phyloP scores from a whole-genome alignment of 208 protist genomes.

The Wallacemonas collosoma region DNA sequence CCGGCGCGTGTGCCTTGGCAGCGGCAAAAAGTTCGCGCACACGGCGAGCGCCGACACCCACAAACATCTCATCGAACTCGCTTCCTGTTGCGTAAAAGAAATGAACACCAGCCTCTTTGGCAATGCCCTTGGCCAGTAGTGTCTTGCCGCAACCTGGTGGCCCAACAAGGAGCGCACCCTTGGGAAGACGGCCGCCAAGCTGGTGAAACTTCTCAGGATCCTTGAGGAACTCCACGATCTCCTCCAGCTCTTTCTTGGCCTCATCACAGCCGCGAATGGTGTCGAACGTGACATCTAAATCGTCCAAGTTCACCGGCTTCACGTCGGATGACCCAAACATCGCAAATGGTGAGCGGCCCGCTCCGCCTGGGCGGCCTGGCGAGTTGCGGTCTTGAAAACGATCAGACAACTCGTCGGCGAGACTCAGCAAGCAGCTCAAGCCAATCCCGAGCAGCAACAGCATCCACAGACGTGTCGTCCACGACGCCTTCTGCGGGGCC shows the following conservation, averaged over 20 bases:
- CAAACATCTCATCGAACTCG: slow-evolving; percentile 98
- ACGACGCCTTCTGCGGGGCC: slow-evolving; percentile 65
- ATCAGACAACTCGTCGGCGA: slow-evolving; percentile 47
- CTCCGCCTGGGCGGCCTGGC: slow-evolving; percentile 24
- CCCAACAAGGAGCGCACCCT: slow-evolving; percentile 96
- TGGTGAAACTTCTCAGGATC: slow-evolving; percentile 93
- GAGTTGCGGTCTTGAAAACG: slow-evolving; percentile 37
- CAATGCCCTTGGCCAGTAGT: slow-evolving; percentile 92
- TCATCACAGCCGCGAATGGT: slow-evolving; percentile 90
- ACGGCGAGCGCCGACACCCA: slow-evolving; percentile 95
- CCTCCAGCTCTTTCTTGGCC: slow-evolving; percentile 92
- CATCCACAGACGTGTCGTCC: slow-evolving; percentile 66
- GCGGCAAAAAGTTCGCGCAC: slow-evolving; percentile 95
- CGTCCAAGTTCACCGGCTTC: slow-evolving; percentile 76
- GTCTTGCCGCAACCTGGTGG: slow-evolving; percentile 98
- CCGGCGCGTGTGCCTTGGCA: slow-evolving; percentile 93
- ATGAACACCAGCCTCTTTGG: slow-evolving; percentile 93
- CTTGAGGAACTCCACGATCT: slow-evolving; percentile 94
- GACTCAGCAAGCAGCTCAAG: slow-evolving; percentile 56
- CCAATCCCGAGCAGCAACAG: slow-evolving; percentile 77
- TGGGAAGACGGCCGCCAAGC: slow-evolving; percentile 96
- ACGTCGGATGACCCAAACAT: slow-evolving; percentile 64
- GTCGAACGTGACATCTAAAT: slow-evolving; percentile 85
- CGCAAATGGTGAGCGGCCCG: slow-evolving; percentile 24
- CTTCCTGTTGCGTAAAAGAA: slow-evolving; percentile 97